Evolutionary conservation across 371 early-diverging fungal genomes (phyloP).

Genomic region (Apophysomyces sp.): DNA sequence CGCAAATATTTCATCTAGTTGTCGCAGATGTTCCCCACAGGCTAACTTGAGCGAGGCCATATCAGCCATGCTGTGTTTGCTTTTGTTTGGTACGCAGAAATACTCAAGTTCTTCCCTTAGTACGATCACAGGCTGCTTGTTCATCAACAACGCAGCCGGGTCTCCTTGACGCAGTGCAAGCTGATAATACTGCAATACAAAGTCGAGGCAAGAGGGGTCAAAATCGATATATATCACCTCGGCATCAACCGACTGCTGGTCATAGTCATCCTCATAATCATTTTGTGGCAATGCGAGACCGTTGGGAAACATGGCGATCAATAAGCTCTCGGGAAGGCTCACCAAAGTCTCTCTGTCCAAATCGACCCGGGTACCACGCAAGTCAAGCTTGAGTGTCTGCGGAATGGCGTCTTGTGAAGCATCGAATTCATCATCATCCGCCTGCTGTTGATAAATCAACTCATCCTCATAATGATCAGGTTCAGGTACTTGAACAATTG

Average conservation of each 20-base stretch:
- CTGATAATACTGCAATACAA: conserved; percentile 47
- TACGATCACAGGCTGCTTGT: conserved; percentile 62
- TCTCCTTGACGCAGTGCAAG: conserved; percentile 24
- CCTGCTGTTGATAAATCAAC: conserved; percentile 32
- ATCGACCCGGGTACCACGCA: conserved; percentile 60
- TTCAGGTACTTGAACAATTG: conserved; percentile 43
- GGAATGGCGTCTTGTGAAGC: background rate
- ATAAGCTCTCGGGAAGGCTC: conserved; percentile 60
- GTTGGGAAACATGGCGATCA: conserved; percentile 73
- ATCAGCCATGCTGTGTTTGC: background rate
- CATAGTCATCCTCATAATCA: conserved; percentile 16
- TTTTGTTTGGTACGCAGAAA: conserved; percentile 35
- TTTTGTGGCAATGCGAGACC: conserved; percentile 46
- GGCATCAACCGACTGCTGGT: conserved; percentile 39
- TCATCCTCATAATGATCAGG: conserved; percentile 30
- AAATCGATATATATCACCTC: conserved; percentile 47
- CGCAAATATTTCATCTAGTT: conserved; percentile 62
- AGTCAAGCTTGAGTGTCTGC: conserved; percentile 42
- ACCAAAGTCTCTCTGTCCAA: conserved; percentile 61
- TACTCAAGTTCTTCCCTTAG: conserved; percentile 55
- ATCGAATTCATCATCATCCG: conserved; percentile 6
- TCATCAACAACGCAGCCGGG: conserved; percentile 36
- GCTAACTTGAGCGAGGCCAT: conserved; percentile 48
- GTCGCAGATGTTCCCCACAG: conserved; percentile 56
- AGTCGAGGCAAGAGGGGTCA: conserved; percentile 48